Evolutionary conservation across 805 yeast genomes (phyloP).

Genomic region (Pichia deserticola): DNA sequence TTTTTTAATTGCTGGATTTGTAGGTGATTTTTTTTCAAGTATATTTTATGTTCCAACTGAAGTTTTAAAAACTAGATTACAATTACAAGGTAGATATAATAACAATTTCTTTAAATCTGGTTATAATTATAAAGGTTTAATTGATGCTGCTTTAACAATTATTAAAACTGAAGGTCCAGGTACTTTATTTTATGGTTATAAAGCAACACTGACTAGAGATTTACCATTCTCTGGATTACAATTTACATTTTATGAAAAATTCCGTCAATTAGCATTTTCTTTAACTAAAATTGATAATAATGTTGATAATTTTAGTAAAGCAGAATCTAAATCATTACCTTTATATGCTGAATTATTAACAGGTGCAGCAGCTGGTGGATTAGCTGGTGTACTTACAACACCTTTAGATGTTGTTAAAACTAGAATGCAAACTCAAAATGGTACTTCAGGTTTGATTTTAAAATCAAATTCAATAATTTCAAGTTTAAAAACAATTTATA

Average conservation of each 20-base stretch:
- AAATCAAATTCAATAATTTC: conserved; percentile 40
- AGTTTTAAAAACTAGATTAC: conserved; percentile 87
- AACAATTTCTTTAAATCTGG: conserved; percentile 76
- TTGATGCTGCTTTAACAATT: conserved; percentile 64
- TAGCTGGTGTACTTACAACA: conserved; percentile 83
- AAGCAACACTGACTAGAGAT: conserved; percentile 88
- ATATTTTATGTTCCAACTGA: conserved; percentile 92
- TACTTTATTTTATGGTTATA: conserved; percentile 84
- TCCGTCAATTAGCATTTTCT: conserved; percentile 52
- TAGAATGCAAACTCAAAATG: conserved; percentile 78
- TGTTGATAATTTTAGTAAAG: background rate
- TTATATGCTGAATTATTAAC: conserved; percentile 62
- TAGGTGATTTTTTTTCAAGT: conserved; percentile 91
- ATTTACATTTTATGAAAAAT: conserved; percentile 89
- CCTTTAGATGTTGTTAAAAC: conserved; percentile 92
- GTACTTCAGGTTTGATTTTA: conserved; percentile 18
- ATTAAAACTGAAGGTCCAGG: conserved; percentile 60
- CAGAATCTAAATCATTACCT: conserved; percentile 30
- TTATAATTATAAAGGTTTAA: conserved; percentile 73
- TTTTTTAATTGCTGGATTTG: conserved; percentile 76
- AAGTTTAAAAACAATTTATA: conserved; percentile 52
- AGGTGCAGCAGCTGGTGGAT: conserved; percentile 94
- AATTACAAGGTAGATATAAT: conserved; percentile 82
- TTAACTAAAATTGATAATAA: conserved; percentile 11
- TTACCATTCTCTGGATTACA: conserved; percentile 94